Evolutionary conservation across 2,329 filamentous ascomycete genomes (phyloP).

Genomic region (Neonectria faginata): DNA sequence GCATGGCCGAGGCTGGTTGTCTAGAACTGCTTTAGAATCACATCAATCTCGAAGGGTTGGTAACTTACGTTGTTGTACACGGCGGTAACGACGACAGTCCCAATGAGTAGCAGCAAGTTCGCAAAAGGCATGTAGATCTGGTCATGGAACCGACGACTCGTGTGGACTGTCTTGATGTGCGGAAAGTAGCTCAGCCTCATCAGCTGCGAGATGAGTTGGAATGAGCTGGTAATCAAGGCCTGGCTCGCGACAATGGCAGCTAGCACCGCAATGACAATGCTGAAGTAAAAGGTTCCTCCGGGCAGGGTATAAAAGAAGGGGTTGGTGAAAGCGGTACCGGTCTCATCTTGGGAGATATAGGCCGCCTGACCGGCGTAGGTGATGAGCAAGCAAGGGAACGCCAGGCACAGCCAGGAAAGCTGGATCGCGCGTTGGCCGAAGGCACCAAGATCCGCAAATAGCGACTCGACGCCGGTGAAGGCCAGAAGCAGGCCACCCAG

Average conservation of each 20-base stretch:
- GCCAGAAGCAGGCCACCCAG: conserved; percentile 79
- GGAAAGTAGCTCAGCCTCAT: conserved; percentile 80
- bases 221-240: conserved; percentile 81
- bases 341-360: conserved; percentile 72
- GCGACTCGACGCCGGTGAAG: conserved; percentile 82
- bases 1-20: conserved; percentile 78
- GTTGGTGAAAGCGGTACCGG: conserved; percentile 59
- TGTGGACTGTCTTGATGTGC: conserved; percentile 79
- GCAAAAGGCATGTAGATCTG: conserved; percentile 81
- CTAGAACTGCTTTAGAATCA: conserved; percentile 47
- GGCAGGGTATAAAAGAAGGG: conserved; percentile 80
- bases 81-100: conserved; percentile 78
- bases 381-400: conserved; percentile 74
- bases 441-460: conserved; percentile 83
- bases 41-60: not conserved
- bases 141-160: conserved; percentile 75
- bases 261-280: conserved; percentile 74
- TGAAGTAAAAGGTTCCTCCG: conserved; percentile 74
- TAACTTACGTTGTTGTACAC: conserved; percentile 75
- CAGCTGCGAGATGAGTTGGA: conserved; percentile 76
- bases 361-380: conserved; percentile 81
- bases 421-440: conserved; percentile 78
- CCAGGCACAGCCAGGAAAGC: conserved; percentile 76
- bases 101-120: conserved; percentile 83
- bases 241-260: conserved; percentile 82